Evolutionary conservation across 257 asterid genomes (phyloP).

Genomic region (Hygrophila difformis): DNA sequence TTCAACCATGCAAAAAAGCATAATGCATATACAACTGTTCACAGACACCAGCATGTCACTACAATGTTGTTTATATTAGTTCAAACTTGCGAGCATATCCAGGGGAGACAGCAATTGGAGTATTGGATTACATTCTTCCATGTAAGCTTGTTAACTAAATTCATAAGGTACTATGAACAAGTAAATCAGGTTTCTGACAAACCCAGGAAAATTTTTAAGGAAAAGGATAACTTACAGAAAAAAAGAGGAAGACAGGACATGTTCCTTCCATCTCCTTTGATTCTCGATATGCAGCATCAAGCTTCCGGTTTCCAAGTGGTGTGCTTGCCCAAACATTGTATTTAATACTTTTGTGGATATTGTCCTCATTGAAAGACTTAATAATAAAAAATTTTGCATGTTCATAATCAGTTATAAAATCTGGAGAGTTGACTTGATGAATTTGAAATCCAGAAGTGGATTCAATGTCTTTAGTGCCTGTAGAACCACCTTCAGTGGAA

Average conservation of each 20-base stretch:
- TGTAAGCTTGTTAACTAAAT: no score
- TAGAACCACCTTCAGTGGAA: slow-evolving; percentile 52
- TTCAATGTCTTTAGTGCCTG: slow-evolving; percentile 50
- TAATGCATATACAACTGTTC: no score
- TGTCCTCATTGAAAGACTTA: slow-evolving; percentile 97
- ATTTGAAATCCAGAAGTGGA: slow-evolving; percentile 43
- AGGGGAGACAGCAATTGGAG: no score
- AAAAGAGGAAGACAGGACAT: slow-evolving; percentile 83
- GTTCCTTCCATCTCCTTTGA: slow-evolving; percentile 53
- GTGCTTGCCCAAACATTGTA: slow-evolving; percentile 97
- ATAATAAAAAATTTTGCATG: slow-evolving; percentile 81
- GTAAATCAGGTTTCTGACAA: not conserved
- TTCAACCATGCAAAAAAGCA: no score
- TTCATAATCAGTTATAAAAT: slow-evolving; percentile 60
- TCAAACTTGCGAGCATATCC: not conserved
- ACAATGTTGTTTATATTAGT: no score
- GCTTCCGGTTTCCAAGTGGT: slow-evolving; percentile 86
- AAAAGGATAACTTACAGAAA: slow-evolving; percentile 59
- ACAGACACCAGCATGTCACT: no score
- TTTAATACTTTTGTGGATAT: slow-evolving; percentile 91
- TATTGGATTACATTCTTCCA: not conserved
- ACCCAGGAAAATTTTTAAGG: slow-evolving; percentile 1
- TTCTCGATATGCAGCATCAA: slow-evolving; percentile 86
- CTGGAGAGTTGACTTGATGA: slow-evolving; percentile 56
- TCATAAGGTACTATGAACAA: no score